Percentiles rank a stretch among this genome's conserved stretches.
These are phyloP conservation scores for Elaeagnus macrophylla DNA, from an alignment of 306 rosid genomes.

Conservation along the genomic window DNA sequence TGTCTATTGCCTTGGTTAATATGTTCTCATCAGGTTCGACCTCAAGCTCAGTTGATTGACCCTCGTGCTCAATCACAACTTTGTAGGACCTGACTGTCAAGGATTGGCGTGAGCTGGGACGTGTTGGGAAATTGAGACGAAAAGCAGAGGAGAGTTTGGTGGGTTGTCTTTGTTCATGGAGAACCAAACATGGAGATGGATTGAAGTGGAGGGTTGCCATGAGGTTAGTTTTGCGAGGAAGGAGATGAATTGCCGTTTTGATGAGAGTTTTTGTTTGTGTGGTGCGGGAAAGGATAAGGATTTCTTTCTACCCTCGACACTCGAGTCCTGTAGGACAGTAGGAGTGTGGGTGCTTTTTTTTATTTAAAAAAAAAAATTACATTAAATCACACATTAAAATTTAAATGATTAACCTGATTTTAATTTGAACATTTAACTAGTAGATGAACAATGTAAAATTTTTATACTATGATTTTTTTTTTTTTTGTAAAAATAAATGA, in stretches of 20 bases:
- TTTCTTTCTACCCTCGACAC: too few species aligned
- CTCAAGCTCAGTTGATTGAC: constrained; percentile 42
- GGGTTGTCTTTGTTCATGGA: constrained; percentile 29
- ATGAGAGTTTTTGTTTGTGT: constrained; percentile 15
- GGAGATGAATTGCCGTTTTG: constrained; percentile 6
- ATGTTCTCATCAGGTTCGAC: constrained; percentile 53
- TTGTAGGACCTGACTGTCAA: constrained; percentile 45
- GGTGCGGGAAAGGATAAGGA: constrained; percentile 34
- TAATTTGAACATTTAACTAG: too few species aligned
- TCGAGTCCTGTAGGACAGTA: too few species aligned
- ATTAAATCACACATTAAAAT: too few species aligned
- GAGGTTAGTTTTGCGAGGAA: constrained; percentile 12
- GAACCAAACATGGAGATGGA: constrained; percentile 30
- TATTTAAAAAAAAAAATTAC: too few species aligned
- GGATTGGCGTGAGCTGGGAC: constrained; percentile 13
- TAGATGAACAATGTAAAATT: too few species aligned
- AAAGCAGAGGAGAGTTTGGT: constrained; percentile 22
- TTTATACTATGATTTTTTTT: too few species aligned
- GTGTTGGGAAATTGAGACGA: constrained; percentile 24
- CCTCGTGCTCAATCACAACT: constrained; percentile 78
- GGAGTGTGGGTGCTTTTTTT: too few species aligned
- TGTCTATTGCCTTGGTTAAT: constrained; percentile 57
- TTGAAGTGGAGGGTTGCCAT: constrained; percentile 61
- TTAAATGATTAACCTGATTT: too few species aligned
- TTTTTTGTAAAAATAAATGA: too few species aligned